Evolutionary conservation across 1,284 basidiomycete genomes (phyloP), one percentile per base, ranked within the genome.

Genomic region (Apiotrichum montevideense): DNA sequence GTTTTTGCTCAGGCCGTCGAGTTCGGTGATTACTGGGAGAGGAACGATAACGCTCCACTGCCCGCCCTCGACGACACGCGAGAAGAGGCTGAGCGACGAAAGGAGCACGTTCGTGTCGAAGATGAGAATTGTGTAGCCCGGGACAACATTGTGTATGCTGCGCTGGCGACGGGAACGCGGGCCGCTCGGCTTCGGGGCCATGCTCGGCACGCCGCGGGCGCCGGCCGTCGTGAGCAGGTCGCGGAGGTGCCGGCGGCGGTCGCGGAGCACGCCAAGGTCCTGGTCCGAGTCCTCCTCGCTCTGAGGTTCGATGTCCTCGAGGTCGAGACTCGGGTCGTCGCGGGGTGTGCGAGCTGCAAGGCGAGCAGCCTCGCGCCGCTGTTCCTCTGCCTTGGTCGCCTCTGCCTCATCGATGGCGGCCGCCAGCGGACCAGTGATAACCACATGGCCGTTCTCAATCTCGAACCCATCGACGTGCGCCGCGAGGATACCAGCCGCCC

Each of bases 91-190:
- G 5, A 95, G 79, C 0, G 88, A 88, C 0, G 88, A 88, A 5
- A 97, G 81, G 0, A 97, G 78, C 58, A 97, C 87, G 77, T 98
- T 98, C 50, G 94, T 98, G 76, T 98, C 94, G 66, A 97, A 80
- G 6, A 98, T 86, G 52, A 98, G 85, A 42, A 88, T 81, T 2
- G 91, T 92, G 74, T 94, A 96, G 1, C 94, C 93, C 0, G 90
- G 83, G 6, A 89, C 78, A 56, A 90, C 82, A 42, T 80, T 56
- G 57, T 57, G 61, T 37, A 34, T 29, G 47, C 47, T 49, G 3
- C 42, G 29, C 29, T 29, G 29, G 29, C 29, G 29, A 29, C 29
- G 29, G 29, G 29, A 29, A 29, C 29, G 29, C 29, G 45, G 10
- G 41, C 41, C n/a, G 41, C 50, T 6, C 39, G 40, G 47, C 37